phyloP scores from a whole-genome alignment of 495 filamentous ascomycete genomes.

The Cladorrhinum samala region DNA sequence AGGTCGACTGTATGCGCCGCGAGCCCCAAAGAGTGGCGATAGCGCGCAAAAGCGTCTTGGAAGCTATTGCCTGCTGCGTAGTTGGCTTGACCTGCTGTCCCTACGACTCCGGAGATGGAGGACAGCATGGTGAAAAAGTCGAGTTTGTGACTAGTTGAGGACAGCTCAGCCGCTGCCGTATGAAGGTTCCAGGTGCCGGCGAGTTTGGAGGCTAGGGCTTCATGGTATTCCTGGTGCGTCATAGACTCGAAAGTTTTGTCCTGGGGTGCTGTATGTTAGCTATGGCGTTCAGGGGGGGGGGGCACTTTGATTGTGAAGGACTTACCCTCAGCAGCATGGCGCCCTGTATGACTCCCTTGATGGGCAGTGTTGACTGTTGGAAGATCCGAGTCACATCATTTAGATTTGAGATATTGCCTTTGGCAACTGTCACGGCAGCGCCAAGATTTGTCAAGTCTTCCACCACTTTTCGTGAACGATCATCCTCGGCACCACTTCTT shows the following conservation, averaged over 20 bases:
- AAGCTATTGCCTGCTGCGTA: background rate
- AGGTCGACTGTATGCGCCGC: background rate
- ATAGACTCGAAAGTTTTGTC: conserved; percentile 34
- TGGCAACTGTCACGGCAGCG: conserved; percentile 19
- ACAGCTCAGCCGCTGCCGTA: conserved; percentile 25
- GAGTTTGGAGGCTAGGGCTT: conserved; percentile 39
- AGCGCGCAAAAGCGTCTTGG: background rate
- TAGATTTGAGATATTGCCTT: conserved; percentile 28
- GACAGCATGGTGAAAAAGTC: conserved; percentile 1
- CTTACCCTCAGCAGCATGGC: conserved; percentile 40
- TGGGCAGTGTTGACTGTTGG: conserved; percentile 10
- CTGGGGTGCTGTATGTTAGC: too few relatives aligned
- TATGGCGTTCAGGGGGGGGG: too few relatives aligned
- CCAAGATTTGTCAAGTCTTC: conserved; percentile 6
- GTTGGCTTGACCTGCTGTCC: background rate
- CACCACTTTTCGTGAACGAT: background rate
- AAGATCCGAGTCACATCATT: conserved; percentile 5
- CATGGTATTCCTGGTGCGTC: conserved; percentile 23
- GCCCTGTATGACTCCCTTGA: conserved; percentile 45
- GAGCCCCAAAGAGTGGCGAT: conserved; percentile 2
- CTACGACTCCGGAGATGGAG: background rate
- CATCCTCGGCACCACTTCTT: conserved; percentile 19
- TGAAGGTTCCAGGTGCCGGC: conserved; percentile 35
- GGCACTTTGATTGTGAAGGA: too few relatives aligned
- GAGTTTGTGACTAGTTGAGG: background rate